Evolutionary conservation across 176 grass and related monocot genomes (phyloP).

Genomic region (Cenchrus americanus): DNA sequence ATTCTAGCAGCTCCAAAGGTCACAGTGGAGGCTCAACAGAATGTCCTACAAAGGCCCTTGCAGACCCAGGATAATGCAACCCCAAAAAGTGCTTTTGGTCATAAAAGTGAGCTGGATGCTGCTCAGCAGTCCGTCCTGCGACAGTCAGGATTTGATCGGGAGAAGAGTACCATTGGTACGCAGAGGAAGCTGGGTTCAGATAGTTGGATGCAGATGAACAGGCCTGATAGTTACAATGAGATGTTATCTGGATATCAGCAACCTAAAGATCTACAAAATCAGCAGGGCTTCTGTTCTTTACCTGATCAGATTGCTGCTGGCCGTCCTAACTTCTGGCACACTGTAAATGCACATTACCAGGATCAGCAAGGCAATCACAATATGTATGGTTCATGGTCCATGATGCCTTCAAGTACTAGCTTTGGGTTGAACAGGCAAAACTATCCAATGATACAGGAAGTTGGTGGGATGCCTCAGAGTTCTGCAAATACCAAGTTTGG

Average conservation of each 20-base stretch:
- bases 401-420: conserved; percentile 56
- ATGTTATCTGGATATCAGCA: conserved; percentile 55
- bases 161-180: conserved; percentile 35
- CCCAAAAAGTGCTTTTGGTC: conserved; percentile 43
- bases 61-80: conserved; percentile 64
- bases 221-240: conserved; percentile 46
- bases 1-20: conserved; percentile 55
- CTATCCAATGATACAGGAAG: conserved; percentile 45
- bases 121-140: conserved; percentile 46
- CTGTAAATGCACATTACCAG: conserved; percentile 56
- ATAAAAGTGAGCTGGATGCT: conserved; percentile 42
- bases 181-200: conserved; percentile 59
- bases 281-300: conserved; percentile 45
- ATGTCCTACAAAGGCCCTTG: conserved; percentile 54
- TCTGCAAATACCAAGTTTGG: conserved; percentile 42
- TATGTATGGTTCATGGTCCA: conserved; percentile 53
- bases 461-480: conserved; percentile 46
- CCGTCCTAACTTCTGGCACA: conserved; percentile 52
- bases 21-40: conserved; percentile 49
- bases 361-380: conserved; percentile 56
- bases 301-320: conserved; percentile 53
- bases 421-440: conserved; percentile 50
- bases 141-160: conserved; percentile 35
- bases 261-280: conserved; percentile 45
- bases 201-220: conserved; percentile 47